Evolutionary conservation across 2,329 filamentous ascomycete species (phyloP).

Genomic region (Aspergillus niger): DNA sequence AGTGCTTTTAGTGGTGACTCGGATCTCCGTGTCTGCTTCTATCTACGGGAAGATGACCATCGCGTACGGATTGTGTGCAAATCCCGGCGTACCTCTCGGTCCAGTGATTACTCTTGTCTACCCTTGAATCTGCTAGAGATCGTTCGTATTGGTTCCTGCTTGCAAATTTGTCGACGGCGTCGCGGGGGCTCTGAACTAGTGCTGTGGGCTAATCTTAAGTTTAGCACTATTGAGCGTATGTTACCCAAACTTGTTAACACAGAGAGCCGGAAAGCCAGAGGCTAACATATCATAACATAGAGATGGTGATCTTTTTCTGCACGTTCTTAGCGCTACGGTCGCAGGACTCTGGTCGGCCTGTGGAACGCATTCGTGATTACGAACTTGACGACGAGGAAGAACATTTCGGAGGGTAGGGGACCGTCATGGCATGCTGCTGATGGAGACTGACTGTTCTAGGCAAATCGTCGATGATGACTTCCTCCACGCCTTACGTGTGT

Average conservation of each 20-base stretch:
- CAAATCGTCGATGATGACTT: constrained; percentile 55
- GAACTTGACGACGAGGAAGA: constrained; percentile 52
- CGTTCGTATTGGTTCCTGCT: constrained; percentile 38
- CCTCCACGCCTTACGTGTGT: constrained; percentile 58
- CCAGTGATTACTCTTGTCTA: constrained; percentile 52
- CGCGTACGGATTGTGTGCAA: constrained; percentile 58
- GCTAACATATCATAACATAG: constrained; percentile 31
- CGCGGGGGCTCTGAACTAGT: constrained; percentile 43
- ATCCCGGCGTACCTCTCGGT: constrained; percentile 42
- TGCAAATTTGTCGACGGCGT: constrained; percentile 43
- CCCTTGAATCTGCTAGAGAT: constrained; percentile 52
- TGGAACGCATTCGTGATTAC: constrained; percentile 49
- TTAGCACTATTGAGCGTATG: constrained; percentile 53
- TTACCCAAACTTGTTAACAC: neutral
- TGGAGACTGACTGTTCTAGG: constrained; percentile 34
- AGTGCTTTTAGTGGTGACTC: constrained; percentile 52
- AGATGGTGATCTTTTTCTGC: constrained; percentile 60
- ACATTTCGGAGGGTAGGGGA: constrained; percentile 53
- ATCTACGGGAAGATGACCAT: constrained; percentile 53
- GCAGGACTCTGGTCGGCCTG: constrained; percentile 51
- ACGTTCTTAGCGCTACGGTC: constrained; percentile 60
- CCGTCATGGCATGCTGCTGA: neutral
- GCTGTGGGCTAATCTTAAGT: constrained; percentile 58
- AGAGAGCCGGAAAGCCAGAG: neutral
- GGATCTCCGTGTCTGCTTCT: constrained; percentile 53